Evolutionary conservation across 345 rosid species (phyloP).

Genomic region (Pugionium cornutum): DNA sequence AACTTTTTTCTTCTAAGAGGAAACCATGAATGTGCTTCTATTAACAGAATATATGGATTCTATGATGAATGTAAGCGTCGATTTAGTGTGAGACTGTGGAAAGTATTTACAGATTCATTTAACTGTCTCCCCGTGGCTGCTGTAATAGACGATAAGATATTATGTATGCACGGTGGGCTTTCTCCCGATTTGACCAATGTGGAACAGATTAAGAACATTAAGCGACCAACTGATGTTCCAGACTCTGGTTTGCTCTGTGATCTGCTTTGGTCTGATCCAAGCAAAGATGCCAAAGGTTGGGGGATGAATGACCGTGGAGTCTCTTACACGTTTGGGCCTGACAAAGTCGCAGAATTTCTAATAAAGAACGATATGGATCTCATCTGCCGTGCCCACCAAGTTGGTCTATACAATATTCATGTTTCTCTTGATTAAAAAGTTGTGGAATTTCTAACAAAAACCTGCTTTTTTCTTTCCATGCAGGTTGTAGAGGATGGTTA

Average conservation of each 20-base stretch:
- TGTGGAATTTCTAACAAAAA: not conserved
- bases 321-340: conserved; percentile 87
- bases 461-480: not conserved
- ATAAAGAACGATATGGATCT: conserved; percentile 89
- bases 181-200: conserved; percentile 76
- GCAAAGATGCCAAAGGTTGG: conserved; percentile 84
- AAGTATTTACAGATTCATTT: conserved; percentile 79
- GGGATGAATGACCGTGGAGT: conserved; percentile 95
- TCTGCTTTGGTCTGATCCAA: conserved; percentile 95
- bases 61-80: conserved; percentile 92
- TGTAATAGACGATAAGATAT: conserved; percentile 84
- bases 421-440: not conserved
- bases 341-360: conserved; percentile 71
- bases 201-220: conserved; percentile 70
- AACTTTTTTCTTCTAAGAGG: conserved; percentile 87
- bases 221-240: conserved; percentile 85
- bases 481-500: conserved; percentile 98
- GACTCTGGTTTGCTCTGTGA: conserved; percentile 92
- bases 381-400: conserved; percentile 96
- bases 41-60: conserved; percentile 89
- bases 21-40: conserved; percentile 91
- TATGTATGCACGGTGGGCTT: conserved; percentile 97
- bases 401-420: conserved; percentile 27
- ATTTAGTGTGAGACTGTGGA: conserved; percentile 85
- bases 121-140: conserved; percentile 97